Conservation (phyloP, 129 eudicot genomes). For the Chrysanthemum makinoi region DNA sequence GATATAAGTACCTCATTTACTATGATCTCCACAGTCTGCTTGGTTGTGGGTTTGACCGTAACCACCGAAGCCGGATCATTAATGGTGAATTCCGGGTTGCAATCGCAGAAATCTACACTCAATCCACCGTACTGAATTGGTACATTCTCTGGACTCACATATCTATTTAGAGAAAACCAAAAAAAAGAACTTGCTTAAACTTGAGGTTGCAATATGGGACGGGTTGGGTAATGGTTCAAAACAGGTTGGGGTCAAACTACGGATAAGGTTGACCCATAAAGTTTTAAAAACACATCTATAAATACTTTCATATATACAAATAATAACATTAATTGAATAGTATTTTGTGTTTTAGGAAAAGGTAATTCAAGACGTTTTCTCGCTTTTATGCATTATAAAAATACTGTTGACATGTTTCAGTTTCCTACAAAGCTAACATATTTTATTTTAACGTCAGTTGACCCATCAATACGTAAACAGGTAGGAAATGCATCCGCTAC, state of each 20-base stretch:
- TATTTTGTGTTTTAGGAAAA: too few relatives aligned
- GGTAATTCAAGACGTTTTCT: too few relatives aligned
- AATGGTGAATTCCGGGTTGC: slow-evolving; percentile 65
- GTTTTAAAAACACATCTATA: too few relatives aligned
- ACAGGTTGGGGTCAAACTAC: not conserved
- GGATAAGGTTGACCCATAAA: not conserved
- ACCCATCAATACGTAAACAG: too few relatives aligned
- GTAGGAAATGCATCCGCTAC: too few relatives aligned
- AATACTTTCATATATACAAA: too few relatives aligned
- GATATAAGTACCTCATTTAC: slow-evolving; percentile 62
- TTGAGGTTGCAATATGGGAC: not conserved
- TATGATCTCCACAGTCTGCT: slow-evolving; percentile 79
- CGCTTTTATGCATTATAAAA: too few relatives aligned
- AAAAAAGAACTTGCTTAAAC: not conserved
- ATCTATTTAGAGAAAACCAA: slow-evolving; percentile 43
- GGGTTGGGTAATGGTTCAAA: not conserved
- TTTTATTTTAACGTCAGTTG: too few relatives aligned
- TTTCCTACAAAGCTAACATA: too few relatives aligned
- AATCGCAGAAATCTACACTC: slow-evolving; percentile 67
- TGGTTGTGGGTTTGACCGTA: slow-evolving; percentile 67
- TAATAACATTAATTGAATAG: too few relatives aligned
- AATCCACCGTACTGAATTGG: slow-evolving; percentile 88
- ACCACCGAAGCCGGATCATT: slow-evolving; percentile 80
- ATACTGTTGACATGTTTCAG: too few relatives aligned
- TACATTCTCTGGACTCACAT: slow-evolving; percentile 75